Evolutionary conservation across 805 yeast genomes (phyloP).

Genomic region (Zygoascus tannicola): DNA sequence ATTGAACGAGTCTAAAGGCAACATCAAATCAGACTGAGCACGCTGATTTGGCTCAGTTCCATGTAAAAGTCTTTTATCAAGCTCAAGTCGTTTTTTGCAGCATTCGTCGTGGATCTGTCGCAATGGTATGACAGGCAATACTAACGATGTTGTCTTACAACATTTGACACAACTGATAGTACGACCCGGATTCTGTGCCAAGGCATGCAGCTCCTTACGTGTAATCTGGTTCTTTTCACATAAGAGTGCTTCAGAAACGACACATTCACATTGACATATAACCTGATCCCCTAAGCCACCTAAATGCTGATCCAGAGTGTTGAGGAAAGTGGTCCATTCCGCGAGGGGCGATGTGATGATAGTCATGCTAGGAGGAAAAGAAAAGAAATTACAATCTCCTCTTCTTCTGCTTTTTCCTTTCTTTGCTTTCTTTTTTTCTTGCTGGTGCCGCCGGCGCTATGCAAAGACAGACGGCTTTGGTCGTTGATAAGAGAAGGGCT

Average conservation of each 20-base stretch:
- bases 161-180: constrained; percentile 4
- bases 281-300: constrained; percentile 6
- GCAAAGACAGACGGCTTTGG: too few species aligned
- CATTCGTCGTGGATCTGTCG: constrained; percentile 2
- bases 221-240: not conserved
- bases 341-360: constrained; percentile 5
- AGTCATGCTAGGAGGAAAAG: too few species aligned
- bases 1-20: not conserved
- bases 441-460: too few species aligned
- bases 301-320: constrained; percentile 11
- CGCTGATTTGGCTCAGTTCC: too few species aligned
- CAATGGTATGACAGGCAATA: constrained; percentile 1
- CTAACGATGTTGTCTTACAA: not conserved
- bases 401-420: too few species aligned
- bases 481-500: too few species aligned
- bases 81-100: constrained; percentile 2
- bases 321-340: constrained; percentile 15
- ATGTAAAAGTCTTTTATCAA: constrained; percentile 2
- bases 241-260: constrained; percentile 9
- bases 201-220: not conserved
- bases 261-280: constrained; percentile 15
- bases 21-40: too few species aligned
- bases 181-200: not conserved
- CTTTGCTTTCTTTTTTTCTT: too few species aligned
- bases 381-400: too few species aligned